These are phyloP conservation scores for Perkinsus marinus DNA, from an alignment of 169 alveolate genomes.

Conservation along the genomic window DNA sequence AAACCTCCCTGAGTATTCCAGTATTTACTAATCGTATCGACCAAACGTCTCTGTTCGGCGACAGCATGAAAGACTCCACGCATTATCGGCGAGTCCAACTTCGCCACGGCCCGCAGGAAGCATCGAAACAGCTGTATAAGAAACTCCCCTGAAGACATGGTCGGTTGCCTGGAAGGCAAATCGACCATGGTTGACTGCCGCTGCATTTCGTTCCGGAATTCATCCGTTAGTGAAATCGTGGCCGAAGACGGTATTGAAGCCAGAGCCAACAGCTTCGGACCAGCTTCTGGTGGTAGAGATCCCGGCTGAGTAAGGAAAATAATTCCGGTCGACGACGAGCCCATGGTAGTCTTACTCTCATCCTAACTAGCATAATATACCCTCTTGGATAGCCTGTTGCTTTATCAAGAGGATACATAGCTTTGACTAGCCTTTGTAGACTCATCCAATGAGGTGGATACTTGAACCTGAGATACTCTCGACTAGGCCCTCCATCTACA, in stretches of 20 bases:
- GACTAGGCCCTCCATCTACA: no score
- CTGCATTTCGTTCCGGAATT: not conserved
- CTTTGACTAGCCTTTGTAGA: slow-evolving; percentile 13
- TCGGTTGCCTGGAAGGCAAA: not conserved
- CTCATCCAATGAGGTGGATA: slow-evolving; percentile 48
- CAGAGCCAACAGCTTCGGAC: not conserved
- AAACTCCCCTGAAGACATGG: not conserved
- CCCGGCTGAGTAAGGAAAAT: not conserved
- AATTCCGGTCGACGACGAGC: not conserved
- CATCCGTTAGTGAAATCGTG: not conserved
- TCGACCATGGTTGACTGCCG: not conserved
- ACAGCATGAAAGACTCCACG: not conserved
- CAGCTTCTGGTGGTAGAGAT: not conserved
- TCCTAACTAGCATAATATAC: slow-evolving; percentile 14
- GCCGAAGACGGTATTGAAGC: not conserved
- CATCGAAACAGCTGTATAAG: not conserved
- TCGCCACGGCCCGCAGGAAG: not conserved
- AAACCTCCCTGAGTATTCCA: not conserved
- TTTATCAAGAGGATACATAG: slow-evolving; percentile 21
- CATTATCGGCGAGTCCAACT: not conserved
- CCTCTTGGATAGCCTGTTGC: slow-evolving; percentile 37
- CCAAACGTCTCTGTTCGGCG: not conserved
- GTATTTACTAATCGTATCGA: not conserved
- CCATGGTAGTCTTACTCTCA: not conserved
- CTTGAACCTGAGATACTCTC: slow-evolving; percentile 13